Evolutionary conservation across 331 rosid species (phyloP).

Genomic region (Quercus tomentella): DNA sequence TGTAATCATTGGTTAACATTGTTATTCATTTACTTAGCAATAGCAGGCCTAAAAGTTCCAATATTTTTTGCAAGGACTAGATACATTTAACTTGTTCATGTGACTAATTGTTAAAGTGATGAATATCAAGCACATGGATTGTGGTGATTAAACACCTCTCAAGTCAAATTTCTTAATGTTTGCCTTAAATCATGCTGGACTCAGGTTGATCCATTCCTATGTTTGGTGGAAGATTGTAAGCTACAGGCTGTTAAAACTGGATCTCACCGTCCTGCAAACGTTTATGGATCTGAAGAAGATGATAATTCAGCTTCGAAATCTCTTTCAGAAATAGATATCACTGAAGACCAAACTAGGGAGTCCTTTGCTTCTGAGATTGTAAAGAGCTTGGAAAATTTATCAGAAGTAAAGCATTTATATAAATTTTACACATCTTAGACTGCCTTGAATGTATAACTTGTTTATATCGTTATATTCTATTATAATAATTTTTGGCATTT

Average conservation of each 20-base stretch:
- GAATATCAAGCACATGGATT: constrained; percentile 7
- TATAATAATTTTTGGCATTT: constrained; percentile 17
- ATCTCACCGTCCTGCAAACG: constrained; percentile 29
- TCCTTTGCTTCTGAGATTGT: constrained; percentile 59
- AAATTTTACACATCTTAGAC: background rate
- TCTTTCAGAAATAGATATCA: constrained; percentile 44
- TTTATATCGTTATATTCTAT: background rate
- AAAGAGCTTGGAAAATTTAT: constrained; percentile 51
- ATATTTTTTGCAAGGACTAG: background rate
- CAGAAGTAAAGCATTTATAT: constrained; percentile 51
- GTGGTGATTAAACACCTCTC: background rate
- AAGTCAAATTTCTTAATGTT: background rate
- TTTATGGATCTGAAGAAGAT: constrained; percentile 87
- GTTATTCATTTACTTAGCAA: background rate
- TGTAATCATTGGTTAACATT: constrained; percentile 5
- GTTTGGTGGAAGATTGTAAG: constrained; percentile 66
- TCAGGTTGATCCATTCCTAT: constrained; percentile 92
- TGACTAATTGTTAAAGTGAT: constrained; percentile 8
- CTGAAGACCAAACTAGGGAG: constrained; percentile 52
- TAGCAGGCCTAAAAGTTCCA: background rate
- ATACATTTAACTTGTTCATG: background rate
- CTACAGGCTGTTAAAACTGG: constrained; percentile 52
- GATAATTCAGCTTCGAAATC: constrained; percentile 50
- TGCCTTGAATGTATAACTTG: background rate
- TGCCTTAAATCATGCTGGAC: constrained; percentile 6